Evolutionary conservation across 192 early-diverging fungal genomes (phyloP).

Genomic region (Backusella westeae): DNA sequence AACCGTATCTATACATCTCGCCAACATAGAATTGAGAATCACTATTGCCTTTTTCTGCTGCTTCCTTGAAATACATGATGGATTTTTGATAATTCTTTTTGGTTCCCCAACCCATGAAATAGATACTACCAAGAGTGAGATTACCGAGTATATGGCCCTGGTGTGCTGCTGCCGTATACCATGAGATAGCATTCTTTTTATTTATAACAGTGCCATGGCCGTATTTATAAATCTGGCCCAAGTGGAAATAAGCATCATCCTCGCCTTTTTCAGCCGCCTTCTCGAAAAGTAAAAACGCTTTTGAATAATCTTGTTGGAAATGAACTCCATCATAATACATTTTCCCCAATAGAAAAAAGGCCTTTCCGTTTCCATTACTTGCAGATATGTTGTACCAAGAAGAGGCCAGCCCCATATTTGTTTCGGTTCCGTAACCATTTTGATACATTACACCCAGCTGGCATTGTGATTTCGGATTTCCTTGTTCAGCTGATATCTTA

Average conservation of each 20-base stretch:
- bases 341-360: background rate
- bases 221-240: background rate
- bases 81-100: background rate
- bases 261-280: background rate
- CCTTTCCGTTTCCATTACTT: background rate
- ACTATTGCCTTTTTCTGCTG: background rate
- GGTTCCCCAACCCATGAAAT: background rate
- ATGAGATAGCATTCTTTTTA: background rate
- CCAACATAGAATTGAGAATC: background rate
- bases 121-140: background rate
- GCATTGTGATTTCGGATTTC: background rate
- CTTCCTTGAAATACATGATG: background rate
- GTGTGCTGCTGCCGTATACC: background rate
- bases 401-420: background rate
- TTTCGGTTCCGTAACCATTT: background rate
- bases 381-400: background rate
- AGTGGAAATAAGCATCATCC: background rate
- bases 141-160: background rate
- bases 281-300: background rate
- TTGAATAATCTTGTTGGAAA: background rate
- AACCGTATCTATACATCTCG: background rate
- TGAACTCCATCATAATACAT: background rate
- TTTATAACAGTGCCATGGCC: background rate
- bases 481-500: background rate
- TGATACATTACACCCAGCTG: background rate